A percentile compares a stretch with the other conserved stretches of the same genome.
Conservation (phyloP, 805 yeast genomes). For the Candida argentea region DNA sequence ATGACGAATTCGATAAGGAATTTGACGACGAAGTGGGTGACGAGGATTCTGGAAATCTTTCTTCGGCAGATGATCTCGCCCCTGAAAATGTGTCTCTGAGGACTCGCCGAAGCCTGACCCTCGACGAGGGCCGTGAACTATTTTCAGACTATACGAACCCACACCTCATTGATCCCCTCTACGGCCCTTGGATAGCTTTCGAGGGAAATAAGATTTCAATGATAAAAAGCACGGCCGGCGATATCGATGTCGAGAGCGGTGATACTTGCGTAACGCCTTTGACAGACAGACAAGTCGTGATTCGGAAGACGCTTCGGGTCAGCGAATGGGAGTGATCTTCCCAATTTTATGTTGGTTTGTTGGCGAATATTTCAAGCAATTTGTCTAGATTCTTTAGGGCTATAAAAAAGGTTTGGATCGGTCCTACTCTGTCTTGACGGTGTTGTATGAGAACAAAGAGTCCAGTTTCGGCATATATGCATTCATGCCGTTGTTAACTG, state of each 20-base stretch:
- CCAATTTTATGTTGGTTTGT: constrained; percentile 1
- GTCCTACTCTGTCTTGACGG: not conserved
- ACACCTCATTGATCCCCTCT: constrained; percentile 31
- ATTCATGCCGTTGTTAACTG: too few species aligned
- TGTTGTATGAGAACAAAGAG: too few species aligned
- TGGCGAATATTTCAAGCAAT: constrained; percentile 2
- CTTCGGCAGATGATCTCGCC: constrained; percentile 1
- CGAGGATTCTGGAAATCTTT: constrained; percentile 2
- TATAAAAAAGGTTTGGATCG: not conserved
- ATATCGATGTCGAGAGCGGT: constrained; percentile 12
- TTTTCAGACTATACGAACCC: constrained; percentile 43
- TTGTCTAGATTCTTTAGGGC: not conserved
- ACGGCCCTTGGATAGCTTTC: constrained; percentile 52
- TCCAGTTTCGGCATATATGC: too few species aligned
- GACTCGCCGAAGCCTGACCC: constrained; percentile 36
- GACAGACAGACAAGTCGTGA: constrained; percentile 13
- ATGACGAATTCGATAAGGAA: constrained; percentile 29
- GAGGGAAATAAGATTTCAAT: constrained; percentile 39
- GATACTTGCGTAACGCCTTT: constrained; percentile 8
- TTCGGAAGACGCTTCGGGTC: constrained; percentile 18
- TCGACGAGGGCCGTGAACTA: constrained; percentile 49
- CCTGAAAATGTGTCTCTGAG: too few species aligned
- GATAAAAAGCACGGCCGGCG: constrained; percentile 19
- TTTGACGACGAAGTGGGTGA: constrained; percentile 24
- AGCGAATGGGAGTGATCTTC: constrained; percentile 28